Evolutionary conservation across 306 rosid genomes (phyloP), one percentile per base, ranked within the genome.

Genomic region (Erythrophleum fordii): DNA sequence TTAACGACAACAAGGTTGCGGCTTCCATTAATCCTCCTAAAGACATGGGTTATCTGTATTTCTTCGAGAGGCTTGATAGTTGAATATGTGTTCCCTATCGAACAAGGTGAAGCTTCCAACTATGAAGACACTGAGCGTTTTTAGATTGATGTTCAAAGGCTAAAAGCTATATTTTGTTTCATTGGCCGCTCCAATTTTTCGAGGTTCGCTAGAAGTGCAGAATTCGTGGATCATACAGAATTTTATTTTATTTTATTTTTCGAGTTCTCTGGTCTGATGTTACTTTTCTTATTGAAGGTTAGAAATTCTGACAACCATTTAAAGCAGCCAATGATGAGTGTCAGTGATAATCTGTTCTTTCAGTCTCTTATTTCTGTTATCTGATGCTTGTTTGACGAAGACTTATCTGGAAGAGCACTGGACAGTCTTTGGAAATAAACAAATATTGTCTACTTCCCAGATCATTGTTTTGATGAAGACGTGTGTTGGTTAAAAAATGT

Each of bases 41-140:
- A 87, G 99, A 95, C 82, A 95, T 95, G 99, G 99, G 99, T 18
- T 95, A 95, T 77, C 76, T 95, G 1, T 95, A 95, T 81, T 95
- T 93, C 91, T 95, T 93, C 39, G 99, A 89, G 83, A 88, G 99
- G 83, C 79, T 92, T 78, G 77, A 37, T 55, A 44, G 82, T 53
- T 88, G 84, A 86, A 69, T 76, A n/a, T n/a, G n/a, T n/a, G n/a
- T n/a, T n/a, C n/a, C n/a, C n/a, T 25, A 10, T 73, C 39, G 81
- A 78, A 67, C 64, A 49, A 55, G 44, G 60, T 48, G 68, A 44
- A 80, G 16, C 37, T 13, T 75, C 69, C 62, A 56, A 55, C 49
- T 22, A 13, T 72, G 13, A n/a, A 42, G 84, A 35, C 69, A 2
- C 78, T 29, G 55, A 22, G 39, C 25, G n/a, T 69, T 73, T 51